Percentiles rank a stretch among this genome's conserved stretches.
Conservation (phyloP, 768 basidiomycete species). For the Calocera cornea region DNA sequence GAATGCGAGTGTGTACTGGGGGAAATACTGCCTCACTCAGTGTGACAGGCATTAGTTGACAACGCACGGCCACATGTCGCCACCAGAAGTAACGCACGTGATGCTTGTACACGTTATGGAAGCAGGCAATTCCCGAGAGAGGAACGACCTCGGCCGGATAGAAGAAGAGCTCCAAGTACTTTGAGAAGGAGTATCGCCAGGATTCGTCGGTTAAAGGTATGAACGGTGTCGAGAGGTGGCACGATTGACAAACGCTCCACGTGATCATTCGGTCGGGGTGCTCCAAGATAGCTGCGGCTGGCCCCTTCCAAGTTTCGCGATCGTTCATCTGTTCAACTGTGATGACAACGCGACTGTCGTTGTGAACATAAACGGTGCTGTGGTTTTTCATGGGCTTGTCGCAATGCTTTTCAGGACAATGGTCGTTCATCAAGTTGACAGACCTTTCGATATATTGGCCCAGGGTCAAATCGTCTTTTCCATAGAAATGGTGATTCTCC, state of each 20-base stretch:
- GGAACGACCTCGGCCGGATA: constrained; percentile 79
- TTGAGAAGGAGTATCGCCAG: constrained; percentile 86
- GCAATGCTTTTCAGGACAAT: constrained; percentile 74
- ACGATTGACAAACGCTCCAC: constrained; percentile 77
- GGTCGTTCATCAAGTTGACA: constrained; percentile 43
- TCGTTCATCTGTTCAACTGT: constrained; percentile 53
- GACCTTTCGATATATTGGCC: constrained; percentile 84
- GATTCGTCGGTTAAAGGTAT: constrained; percentile 84
- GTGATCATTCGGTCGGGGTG: constrained; percentile 67
- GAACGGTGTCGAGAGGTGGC: constrained; percentile 68
- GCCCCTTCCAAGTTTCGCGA: constrained; percentile 45
- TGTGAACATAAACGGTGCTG: constrained; percentile 83
- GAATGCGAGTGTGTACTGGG: constrained; percentile 70
- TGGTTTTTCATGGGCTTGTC: constrained; percentile 69
- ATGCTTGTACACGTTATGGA: constrained; percentile 87
- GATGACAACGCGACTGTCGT: constrained; percentile 65
- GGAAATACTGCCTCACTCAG: constrained; percentile 84
- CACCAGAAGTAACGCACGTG: constrained; percentile 84
- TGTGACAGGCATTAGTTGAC: constrained; percentile 70
- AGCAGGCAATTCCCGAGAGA: constrained; percentile 78
- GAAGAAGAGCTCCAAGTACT: constrained; percentile 91
- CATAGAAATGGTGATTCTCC: constrained; percentile 73
- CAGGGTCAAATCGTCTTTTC: constrained; percentile 81
- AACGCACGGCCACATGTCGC: constrained; percentile 72
- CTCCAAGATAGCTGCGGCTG: constrained; percentile 23